Evolutionary conservation across 305 asterid genomes (phyloP).

Genomic region (Salvia sclarea): DNA sequence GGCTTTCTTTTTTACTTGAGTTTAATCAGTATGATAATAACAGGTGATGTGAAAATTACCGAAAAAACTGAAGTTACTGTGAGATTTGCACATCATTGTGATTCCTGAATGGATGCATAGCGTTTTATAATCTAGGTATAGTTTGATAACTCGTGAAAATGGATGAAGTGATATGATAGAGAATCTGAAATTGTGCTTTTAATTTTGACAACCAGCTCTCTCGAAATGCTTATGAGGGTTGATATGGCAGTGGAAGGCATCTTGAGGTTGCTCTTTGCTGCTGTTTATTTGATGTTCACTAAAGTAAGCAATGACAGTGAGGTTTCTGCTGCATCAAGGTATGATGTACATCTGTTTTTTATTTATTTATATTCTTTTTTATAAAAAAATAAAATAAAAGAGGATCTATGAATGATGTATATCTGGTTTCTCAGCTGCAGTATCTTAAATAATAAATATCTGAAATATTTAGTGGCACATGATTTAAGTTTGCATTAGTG

Average conservation of each 20-base stretch:
- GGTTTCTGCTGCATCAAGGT: slow-evolving; percentile 93
- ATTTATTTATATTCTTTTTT: no score
- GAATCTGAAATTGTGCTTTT: slow-evolving; percentile 41
- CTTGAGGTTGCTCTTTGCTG: slow-evolving; percentile 84
- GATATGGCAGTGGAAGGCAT: slow-evolving; percentile 90
- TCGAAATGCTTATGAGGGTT: slow-evolving; percentile 77
- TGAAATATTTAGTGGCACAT: slow-evolving; percentile 23
- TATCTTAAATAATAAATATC: neutral
- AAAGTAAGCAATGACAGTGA: slow-evolving; percentile 70
- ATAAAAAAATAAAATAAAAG: no score
- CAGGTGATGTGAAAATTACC: slow-evolving; percentile 10
- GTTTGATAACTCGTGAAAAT: slow-evolving; percentile 26
- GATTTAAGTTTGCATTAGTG: slow-evolving; percentile 25
- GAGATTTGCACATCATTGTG: slow-evolving; percentile 12
- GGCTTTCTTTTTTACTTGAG: slow-evolving; percentile 21
- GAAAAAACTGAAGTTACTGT: slow-evolving; percentile 20
- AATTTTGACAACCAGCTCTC: slow-evolving; percentile 67
- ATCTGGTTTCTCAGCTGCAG: slow-evolving; percentile 28
- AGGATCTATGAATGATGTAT: no score
- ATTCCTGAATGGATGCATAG: slow-evolving; percentile 18
- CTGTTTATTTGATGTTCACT: slow-evolving; percentile 68
- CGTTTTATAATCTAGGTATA: slow-evolving; percentile 18
- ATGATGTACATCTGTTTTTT: slow-evolving; percentile 36
- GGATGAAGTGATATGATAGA: slow-evolving; percentile 28
- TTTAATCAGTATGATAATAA: slow-evolving; percentile 18